Evolutionary conservation across 306 rosid genomes (phyloP), one percentile per base, ranked within the genome.

Genomic region (Trifolium repens): DNA sequence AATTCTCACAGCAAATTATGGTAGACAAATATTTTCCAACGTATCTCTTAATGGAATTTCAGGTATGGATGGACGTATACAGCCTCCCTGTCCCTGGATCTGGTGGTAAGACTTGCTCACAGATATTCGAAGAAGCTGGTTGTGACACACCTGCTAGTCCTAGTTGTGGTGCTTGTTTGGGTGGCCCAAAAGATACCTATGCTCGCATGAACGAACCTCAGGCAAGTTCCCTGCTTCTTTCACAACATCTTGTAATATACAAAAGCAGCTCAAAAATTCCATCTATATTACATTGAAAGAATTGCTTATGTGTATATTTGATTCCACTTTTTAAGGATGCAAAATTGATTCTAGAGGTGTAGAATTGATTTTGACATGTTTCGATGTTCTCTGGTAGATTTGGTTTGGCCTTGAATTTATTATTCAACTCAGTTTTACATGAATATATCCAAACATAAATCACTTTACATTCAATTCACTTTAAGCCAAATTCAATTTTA

Each of bases 111-210:
- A 94, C 97, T 69, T 94, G 97, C 87, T 94, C 98, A 15, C 96
- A 91, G 89, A 92, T 94, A 85, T 94, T 94, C 52, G 97, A 94
- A 85, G 98, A 94, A 87, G 98, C 96, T 78, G 98, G 97, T n/a
- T 94, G 99, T 52, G 98, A 94, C 85, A 84, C 98, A 11, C 98
- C 98, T 26, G 96, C 97, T 43, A 94, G 96, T 88, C 98, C 98
- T 72, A 88, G 83, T 78, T 94, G 98, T 44, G 97, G 88, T 60
- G 98, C 98, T 84, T 94, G 97, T 88, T 76, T 94, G 87, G 98
- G 98, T 75, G 98, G 98, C 74, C 98, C 98, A 2, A 86, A 78
- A 84, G 98, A 92, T 81, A 94, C 97, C 2, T 89, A 94, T 27
- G 98, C 96, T 9, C 96, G 99, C 46, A 66, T 94, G 88, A 94